Base-by-base conservation (phyloP, 2,329 filamentous ascomycete species). In the Talaromyces atroroseus region DNA sequence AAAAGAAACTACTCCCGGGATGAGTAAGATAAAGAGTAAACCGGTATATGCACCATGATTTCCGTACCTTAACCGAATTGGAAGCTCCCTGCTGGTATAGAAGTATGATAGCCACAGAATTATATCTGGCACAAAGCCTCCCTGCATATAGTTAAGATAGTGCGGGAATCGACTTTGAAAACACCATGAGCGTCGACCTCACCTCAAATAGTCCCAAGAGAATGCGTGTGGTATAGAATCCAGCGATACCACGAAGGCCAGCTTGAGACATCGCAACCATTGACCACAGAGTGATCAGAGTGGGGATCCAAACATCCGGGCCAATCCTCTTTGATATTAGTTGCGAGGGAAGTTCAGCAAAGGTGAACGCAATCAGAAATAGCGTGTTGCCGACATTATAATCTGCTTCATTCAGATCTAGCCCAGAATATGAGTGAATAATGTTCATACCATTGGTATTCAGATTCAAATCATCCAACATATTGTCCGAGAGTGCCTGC, bases 261-360 rank as follows among this genome's bases (percentile, higher is more conserved):
- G 75, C 77, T 61, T 81, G 79, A 52, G 66, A 66, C 4, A 57
- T 54, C 2, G 68, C 71, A 59, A 63, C 74, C 66, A 58, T 24
- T 24, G 63, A 66, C 66, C 69, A 72, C 10, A 62, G 67, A 4
- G 73, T 68, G 68, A 83, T 80, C 61, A 81, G 38, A 10, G 26
- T 29, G 1, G 50, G 40, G 11, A 52, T 52, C 50, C 50, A 45
- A 5, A 40, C 16, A 59, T 84, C 82, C 0, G 80, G 80, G 0
- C 79, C 82, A 52, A 82, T 65, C 74, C 75, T 82, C 65, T 85
- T 82, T 52, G 75, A 78, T 29, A 85, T 71, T 16, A 87, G 71
- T 63, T 86, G 82, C 0, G 81, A 84, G 0, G 84, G 84, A 0
- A 87, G 71, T 63, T 85, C 82, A 0, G 82, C 77, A n/a, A 72